Evolutionary conservation across 2,329 filamentous ascomycete species (phyloP).

Genomic region (Colletotrichum echinochloae): DNA sequence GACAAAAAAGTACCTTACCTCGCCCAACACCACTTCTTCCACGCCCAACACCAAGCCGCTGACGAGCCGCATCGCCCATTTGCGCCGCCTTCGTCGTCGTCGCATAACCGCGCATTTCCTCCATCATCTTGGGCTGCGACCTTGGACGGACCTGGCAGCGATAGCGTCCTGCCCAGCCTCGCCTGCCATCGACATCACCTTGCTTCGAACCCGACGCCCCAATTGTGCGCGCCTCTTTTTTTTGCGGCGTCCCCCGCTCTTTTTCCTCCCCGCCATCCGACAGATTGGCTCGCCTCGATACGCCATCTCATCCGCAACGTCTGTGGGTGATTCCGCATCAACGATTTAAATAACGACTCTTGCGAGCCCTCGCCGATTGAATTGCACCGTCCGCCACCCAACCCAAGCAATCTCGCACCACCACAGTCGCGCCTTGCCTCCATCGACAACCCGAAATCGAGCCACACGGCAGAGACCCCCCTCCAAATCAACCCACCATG

Average conservation of each 20-base stretch:
- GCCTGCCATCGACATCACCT: background rate
- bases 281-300: background rate
- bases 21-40: background rate
- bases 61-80: background rate
- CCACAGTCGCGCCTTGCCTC: background rate
- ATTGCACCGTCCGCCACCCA: background rate
- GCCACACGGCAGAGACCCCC: background rate
- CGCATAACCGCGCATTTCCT: background rate
- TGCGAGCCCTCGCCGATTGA: background rate
- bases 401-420: background rate
- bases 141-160: background rate
- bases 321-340: background rate
- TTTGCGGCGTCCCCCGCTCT: background rate
- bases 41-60: background rate
- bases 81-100: background rate
- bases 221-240: background rate
- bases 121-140: conserved; percentile 1
- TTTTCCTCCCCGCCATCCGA: background rate
- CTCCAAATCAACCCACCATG: conserved; percentile 41
- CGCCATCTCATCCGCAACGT: background rate
- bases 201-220: background rate
- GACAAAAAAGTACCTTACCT: background rate
- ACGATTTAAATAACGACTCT: background rate
- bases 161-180: conserved; percentile 17
- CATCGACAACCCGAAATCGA: background rate